phyloP scores from a whole-genome alignment of 768 basidiomycete genomes.

The Trametes villosa region DNA sequence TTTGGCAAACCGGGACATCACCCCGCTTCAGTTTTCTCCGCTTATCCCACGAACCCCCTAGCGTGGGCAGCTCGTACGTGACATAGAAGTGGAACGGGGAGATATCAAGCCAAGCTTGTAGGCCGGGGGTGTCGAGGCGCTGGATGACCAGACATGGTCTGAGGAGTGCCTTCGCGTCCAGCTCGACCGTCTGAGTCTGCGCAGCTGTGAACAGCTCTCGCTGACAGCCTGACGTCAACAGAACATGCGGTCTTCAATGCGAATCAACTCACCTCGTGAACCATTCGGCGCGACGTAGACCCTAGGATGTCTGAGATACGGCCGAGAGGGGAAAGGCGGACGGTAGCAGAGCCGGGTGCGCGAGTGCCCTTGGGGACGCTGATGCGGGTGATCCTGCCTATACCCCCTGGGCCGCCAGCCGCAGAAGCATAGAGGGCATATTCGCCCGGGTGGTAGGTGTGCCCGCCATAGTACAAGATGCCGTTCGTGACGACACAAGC shows the following conservation, averaged over 20 bases:
- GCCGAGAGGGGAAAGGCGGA: conserved; percentile 48
- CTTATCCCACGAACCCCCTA: conserved; percentile 45
- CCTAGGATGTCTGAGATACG: conserved; percentile 29
- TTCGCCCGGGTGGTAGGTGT: conserved; percentile 63
- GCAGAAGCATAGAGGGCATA: conserved; percentile 53
- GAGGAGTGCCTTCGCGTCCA: conserved; percentile 46
- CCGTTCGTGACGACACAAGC: conserved; percentile 35
- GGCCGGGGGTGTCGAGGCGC: conserved; percentile 1
- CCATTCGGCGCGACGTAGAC: conserved; percentile 29
- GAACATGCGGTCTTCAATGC: background rate
- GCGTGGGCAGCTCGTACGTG: conserved; percentile 51
- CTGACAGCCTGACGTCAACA: conserved; percentile 37
- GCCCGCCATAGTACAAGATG: conserved; percentile 52
- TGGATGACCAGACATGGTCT: conserved; percentile 42
- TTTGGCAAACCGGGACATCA: conserved; percentile 50
- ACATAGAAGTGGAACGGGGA: conserved; percentile 65
- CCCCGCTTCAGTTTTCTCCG: conserved; percentile 37
- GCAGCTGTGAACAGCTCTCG: conserved; percentile 66
- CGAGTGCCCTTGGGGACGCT: conserved; percentile 21
- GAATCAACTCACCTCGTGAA: conserved; percentile 58
- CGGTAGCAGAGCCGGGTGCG: conserved; percentile 21
- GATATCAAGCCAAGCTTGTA: conserved; percentile 52
- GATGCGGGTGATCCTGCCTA: conserved; percentile 56
- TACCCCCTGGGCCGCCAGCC: conserved; percentile 51
- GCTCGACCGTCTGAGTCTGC: conserved; percentile 42